Evolutionary conservation across 2,329 filamentous ascomycete genomes (phyloP), one percentile per base, ranked within the genome.

Genomic region (Pseudogymnoascus sp.): DNA sequence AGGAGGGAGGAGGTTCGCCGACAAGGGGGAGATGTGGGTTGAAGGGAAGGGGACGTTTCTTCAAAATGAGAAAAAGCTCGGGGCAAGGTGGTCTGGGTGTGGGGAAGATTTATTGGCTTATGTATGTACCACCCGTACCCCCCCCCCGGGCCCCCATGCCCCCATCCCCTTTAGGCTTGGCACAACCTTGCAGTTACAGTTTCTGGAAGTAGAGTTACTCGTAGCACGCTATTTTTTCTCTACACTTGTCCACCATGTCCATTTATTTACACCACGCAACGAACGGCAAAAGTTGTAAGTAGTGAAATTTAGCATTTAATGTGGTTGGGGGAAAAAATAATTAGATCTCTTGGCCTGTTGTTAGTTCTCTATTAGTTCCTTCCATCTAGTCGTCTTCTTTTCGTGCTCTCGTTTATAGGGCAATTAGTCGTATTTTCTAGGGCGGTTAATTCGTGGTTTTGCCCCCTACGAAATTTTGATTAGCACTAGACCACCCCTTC

Each of bases 11-110:
- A 21, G 40, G 40, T 18, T 21, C 18, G 10, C 16, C 6, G 38
- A 47, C 21, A 47, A 5, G 42, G 42, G 21, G 6, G 21, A 40
- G 14, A 16, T n/a, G 37, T 31, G 14, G 37, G 14, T 40, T 40
- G 37, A 40, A 37, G 35, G 35, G 23, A 6, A 37, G 2, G n/a
- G 37, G 35, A 35, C 35, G 14, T 5, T 11, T 44, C 7, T 7
- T 44, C 42, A 47, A 47, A 47, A 47, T 47, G 42, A 47, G 42
- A 47, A 47, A 47, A 47, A 47, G 42, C 42, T 47, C 42, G 21
- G 42, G 42, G 18, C 18, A 8, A 12, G 21, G 42, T 16, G n/a
- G 37, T 47, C 4, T 47, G 21, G 21, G 42, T 47, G 42, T 47
- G 42, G 42, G 40, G 42, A 21, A 47, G 42, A 47, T 47, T 47